Conservation (phyloP, 495 filamentous ascomycete genomes). For the Aspergillus steynii region DNA sequence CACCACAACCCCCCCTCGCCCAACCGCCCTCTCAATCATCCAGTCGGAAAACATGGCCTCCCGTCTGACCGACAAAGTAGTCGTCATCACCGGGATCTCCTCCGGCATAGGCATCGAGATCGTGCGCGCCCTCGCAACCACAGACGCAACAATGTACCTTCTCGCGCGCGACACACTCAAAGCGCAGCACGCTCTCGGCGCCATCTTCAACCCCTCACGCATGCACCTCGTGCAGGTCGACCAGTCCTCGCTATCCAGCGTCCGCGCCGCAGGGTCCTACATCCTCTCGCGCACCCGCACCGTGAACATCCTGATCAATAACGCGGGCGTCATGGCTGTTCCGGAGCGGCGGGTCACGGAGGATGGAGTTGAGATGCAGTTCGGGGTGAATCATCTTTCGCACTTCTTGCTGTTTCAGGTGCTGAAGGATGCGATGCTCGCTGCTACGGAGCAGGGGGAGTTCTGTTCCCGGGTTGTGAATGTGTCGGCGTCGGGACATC, state of each 20-base stretch:
- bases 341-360: conserved; percentile 34
- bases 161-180: conserved; percentile 41
- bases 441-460: neutral
- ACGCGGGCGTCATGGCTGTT: conserved; percentile 34
- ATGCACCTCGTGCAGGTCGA: conserved; percentile 34
- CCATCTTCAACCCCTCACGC: conserved; percentile 22
- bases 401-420: conserved; percentile 58
- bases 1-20: conserved; percentile 48
- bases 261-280: conserved; percentile 39
- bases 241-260: conserved; percentile 41
- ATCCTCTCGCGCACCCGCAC: conserved; percentile 27
- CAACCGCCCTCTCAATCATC: conserved; percentile 54
- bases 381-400: conserved; percentile 51
- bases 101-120: conserved; percentile 56
- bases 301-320: conserved; percentile 38
- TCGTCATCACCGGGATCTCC: conserved; percentile 52
- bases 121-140: conserved; percentile 44
- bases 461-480: no score
- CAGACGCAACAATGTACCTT: conserved; percentile 51
- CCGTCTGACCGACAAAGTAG: conserved; percentile 41
- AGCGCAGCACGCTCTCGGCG: conserved; percentile 29
- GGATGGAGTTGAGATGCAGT: conserved; percentile 50
- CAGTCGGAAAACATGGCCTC: conserved; percentile 43
- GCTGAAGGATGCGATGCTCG: conserved; percentile 42
- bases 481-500: no score